Percentiles rank a stretch among this genome's conserved stretches.
Evolutionary conservation across 2,329 filamentous ascomycete species (phyloP).

Genomic region (Lasiodiplodia citricola): DNA sequence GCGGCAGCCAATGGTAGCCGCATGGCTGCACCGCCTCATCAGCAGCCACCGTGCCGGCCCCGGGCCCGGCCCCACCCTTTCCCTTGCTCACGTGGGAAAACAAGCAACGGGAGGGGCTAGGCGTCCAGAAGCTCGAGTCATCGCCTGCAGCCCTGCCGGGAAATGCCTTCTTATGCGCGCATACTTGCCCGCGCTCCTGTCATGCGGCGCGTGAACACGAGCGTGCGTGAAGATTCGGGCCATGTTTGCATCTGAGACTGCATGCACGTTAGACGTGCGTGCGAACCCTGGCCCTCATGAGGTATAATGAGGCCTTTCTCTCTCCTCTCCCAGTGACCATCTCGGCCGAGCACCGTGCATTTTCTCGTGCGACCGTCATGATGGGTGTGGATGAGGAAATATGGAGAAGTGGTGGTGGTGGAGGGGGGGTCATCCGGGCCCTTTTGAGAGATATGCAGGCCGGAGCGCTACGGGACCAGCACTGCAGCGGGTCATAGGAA

Average conservation of each 20-base stretch:
- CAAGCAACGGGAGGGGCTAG: neutral
- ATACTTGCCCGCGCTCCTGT: neutral
- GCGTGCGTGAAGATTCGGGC: neutral
- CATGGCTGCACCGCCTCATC: constrained; percentile 9
- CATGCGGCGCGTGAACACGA: neutral
- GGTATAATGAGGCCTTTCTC: neutral
- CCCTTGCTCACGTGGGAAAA: neutral
- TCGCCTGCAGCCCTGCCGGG: neutral
- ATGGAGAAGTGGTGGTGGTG: neutral
- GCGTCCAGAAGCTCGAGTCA: neutral
- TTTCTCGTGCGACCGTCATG: neutral
- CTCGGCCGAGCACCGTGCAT: neutral
- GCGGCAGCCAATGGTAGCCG: neutral
- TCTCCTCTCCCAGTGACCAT: neutral
- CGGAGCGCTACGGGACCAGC: neutral
- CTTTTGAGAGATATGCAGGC: neutral
- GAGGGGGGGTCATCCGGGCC: neutral
- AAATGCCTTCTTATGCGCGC: neutral
- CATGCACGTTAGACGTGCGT: neutral
- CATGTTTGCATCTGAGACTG: neutral
- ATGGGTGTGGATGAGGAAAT: neutral
- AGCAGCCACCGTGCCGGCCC: constrained; percentile 2
- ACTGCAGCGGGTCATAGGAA: neutral
- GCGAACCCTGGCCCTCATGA: neutral
- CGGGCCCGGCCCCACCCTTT: neutral